These are phyloP conservation scores for Tulasnella sp. DNA, from an alignment of 768 basidiomycete species.

Conservation along the genomic window DNA sequence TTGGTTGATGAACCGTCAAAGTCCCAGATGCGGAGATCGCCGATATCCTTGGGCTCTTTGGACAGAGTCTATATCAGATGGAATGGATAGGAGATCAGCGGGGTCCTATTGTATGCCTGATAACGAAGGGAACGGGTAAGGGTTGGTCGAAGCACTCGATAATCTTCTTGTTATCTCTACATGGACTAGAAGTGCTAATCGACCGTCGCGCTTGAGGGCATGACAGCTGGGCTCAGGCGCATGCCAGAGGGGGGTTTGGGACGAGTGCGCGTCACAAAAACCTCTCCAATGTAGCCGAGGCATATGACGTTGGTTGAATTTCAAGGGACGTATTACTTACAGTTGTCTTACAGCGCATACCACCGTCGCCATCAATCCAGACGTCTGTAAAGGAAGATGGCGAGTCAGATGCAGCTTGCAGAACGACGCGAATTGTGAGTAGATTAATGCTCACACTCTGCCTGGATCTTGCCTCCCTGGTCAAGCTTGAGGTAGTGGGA, in stretches of 20 bases:
- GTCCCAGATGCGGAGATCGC: slow-evolving; percentile 94
- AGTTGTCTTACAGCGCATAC: slow-evolving; percentile 93
- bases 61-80: slow-evolving; percentile 54
- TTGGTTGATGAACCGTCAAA: slow-evolving; percentile 98
- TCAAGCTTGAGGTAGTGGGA: slow-evolving; percentile 78
- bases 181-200: too few species aligned
- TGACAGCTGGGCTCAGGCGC: too few species aligned
- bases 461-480: slow-evolving; percentile 89
- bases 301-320: neutral
- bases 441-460: slow-evolving; percentile 54
- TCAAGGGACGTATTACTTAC: slow-evolving; percentile 33
- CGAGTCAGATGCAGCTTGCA: neutral
- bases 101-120: too few species aligned
- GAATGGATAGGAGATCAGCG: slow-evolving; percentile 8
- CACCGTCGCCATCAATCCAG: slow-evolving; percentile 94
- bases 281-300: neutral
- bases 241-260: too few species aligned
- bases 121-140: neutral
- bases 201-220: too few species aligned
- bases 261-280: neutral
- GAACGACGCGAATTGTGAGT: neutral
- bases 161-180: neutral
- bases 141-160: neutral
- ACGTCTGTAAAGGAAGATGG: slow-evolving; percentile 49
- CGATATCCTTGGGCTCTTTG: slow-evolving; percentile 78